These are phyloP conservation scores for Penicillium thymicola DNA, from an alignment of 2,329 filamentous ascomycete genomes.

Conservation along the genomic window DNA sequence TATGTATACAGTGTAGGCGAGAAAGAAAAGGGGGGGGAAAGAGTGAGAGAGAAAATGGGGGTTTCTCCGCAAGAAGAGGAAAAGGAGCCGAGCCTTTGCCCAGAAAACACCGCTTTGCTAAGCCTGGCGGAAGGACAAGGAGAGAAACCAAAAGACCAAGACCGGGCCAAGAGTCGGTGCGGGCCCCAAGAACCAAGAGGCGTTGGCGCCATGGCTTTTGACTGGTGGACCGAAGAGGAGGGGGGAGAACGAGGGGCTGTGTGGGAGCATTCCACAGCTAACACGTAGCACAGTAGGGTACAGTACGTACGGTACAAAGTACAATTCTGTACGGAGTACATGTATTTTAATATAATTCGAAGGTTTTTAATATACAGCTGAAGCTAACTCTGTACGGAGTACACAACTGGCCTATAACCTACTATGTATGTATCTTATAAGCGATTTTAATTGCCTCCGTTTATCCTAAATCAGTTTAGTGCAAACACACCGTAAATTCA, in stretches of 20 bases:
- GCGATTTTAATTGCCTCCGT: neutral
- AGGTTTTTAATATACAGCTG: neutral
- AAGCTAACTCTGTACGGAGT: neutral
- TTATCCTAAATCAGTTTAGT: neutral
- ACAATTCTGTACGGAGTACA: neutral
- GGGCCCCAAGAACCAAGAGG: slow-evolving; percentile 19
- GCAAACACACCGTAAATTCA: neutral
- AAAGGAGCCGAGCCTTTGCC: slow-evolving; percentile 35
- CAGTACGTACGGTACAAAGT: slow-evolving; percentile 1
- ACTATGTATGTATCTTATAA: neutral
- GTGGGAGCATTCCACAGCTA: slow-evolving; percentile 12
- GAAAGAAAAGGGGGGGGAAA: slow-evolving; percentile 13
- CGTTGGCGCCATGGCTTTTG: slow-evolving; percentile 11
- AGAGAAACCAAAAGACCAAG: slow-evolving; percentile 29
- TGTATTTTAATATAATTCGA: neutral
- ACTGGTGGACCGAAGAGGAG: slow-evolving; percentile 12
- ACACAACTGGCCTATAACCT: neutral
- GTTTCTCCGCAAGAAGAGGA: slow-evolving; percentile 16
- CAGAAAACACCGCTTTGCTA: slow-evolving; percentile 34
- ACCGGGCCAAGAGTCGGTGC: slow-evolving; percentile 36
- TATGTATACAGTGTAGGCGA: slow-evolving; percentile 1
- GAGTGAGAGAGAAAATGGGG: neutral
- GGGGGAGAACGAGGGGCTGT: slow-evolving; percentile 16
- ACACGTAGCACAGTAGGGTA: slow-evolving; percentile 8
- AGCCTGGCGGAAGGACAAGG: slow-evolving; percentile 32